Evolutionary conservation across 2,329 filamentous ascomycete genomes (phyloP).

Genomic region (Fonsecaea nubica): DNA sequence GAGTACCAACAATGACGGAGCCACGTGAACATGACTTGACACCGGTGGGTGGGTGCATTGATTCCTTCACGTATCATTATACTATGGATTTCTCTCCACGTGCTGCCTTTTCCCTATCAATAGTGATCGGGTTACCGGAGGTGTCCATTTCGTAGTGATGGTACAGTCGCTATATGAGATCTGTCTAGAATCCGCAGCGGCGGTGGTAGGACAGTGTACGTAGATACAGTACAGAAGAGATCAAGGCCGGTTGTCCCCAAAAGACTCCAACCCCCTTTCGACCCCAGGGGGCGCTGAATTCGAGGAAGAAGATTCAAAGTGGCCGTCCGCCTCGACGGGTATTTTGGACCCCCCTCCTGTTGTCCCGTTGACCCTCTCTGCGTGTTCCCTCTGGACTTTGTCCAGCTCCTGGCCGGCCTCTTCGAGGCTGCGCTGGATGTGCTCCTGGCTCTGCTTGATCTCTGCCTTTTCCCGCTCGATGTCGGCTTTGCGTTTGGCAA

Average conservation of each 20-base stretch:
- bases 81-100: background rate
- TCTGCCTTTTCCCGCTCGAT: slow-evolving; percentile 32
- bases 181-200: background rate
- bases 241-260: slow-evolving; percentile 19
- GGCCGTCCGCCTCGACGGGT: slow-evolving; percentile 7
- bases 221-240: background rate
- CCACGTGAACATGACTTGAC: background rate
- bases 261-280: slow-evolving; percentile 34
- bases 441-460: slow-evolving; percentile 30
- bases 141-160: background rate
- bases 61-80: background rate
- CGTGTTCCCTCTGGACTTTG: slow-evolving; percentile 27
- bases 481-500: slow-evolving; percentile 34
- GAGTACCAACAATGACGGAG: background rate
- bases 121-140: too few species aligned
- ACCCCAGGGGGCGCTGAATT: background rate
- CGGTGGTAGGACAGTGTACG: background rate
- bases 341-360: background rate
- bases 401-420: slow-evolving; percentile 37
- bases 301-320: background rate
- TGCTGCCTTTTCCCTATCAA: background rate
- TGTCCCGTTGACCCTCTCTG: slow-evolving; percentile 1
- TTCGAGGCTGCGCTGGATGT: slow-evolving; percentile 36
- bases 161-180: background rate
- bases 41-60: background rate